Evolutionary conservation across 2,329 filamentous ascomycete species (phyloP).

Genomic region (Leptosphaerulina australis): DNA sequence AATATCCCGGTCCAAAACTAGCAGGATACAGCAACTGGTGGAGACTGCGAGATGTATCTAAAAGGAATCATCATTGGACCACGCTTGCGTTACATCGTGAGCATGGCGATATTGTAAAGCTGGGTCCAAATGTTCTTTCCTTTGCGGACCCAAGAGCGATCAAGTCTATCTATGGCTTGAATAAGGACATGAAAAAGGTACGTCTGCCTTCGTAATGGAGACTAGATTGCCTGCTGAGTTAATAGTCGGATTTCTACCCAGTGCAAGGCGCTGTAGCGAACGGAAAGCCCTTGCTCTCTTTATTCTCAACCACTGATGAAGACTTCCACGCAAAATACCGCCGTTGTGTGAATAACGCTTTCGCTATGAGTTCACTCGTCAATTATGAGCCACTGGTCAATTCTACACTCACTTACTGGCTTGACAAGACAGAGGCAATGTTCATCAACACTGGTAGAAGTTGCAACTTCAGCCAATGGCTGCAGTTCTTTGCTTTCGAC

Average conservation of each 20-base stretch:
- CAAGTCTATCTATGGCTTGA: conserved; percentile 79
- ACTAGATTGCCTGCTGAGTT: no score
- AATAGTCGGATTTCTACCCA: conserved; percentile 77
- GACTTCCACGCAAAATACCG: conserved; percentile 76
- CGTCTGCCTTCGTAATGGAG: no score
- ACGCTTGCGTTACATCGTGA: conserved; percentile 71
- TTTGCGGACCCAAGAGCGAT: conserved; percentile 76
- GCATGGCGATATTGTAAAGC: conserved; percentile 74
- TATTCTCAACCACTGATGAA: conserved; percentile 79
- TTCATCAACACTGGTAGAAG: conserved; percentile 51
- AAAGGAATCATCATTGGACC: conserved; percentile 69
- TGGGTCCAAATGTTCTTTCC: conserved; percentile 75
- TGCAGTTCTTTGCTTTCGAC: conserved; percentile 83
- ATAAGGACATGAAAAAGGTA: conserved; percentile 81
- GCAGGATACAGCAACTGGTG: conserved; percentile 75
- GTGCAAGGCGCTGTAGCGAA: conserved; percentile 76
- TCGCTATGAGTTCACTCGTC: conserved; percentile 76
- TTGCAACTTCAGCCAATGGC: conserved; percentile 73
- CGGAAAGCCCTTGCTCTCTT: conserved; percentile 69
- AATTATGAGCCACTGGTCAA: conserved; percentile 83
- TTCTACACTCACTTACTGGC: conserved; percentile 73
- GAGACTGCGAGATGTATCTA: conserved; percentile 72
- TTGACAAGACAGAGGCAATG: conserved; percentile 56
- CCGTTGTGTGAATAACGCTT: conserved; percentile 75
- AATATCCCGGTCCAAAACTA: conserved; percentile 73